A percentile compares a stretch with the other conserved stretches of the same genome.
Conservation (phyloP, 2,329 filamentous ascomycete species). For the Colletotrichum karsti region DNA sequence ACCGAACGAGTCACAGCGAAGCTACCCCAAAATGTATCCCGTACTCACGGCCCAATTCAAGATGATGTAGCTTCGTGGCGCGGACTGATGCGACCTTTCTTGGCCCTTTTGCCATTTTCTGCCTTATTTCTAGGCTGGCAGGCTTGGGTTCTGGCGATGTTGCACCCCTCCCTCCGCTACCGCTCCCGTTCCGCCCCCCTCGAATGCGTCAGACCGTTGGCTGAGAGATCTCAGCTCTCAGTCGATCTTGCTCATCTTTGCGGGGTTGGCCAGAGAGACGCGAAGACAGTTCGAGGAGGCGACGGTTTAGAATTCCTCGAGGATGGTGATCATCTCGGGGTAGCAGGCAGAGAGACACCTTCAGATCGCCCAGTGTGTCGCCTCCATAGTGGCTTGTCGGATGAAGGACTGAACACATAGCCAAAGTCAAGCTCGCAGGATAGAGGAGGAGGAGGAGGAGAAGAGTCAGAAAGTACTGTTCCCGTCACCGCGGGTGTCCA, state of each 20-base stretch:
- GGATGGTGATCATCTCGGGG: not conserved
- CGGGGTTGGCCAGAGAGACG: constrained; percentile 9
- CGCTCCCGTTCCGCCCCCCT: constrained; percentile 4
- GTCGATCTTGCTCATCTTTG: constrained; percentile 23
- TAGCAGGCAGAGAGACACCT: not conserved
- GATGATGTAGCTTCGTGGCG: constrained; percentile 5
- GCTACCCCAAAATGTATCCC: not conserved
- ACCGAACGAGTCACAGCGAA: constrained; percentile 4
- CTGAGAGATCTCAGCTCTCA: constrained; percentile 9
- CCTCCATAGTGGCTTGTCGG: not conserved
- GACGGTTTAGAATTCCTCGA: not conserved
- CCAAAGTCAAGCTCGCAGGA: not conserved
- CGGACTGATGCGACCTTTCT: constrained; percentile 13
- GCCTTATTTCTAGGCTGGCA: constrained; percentile 5
- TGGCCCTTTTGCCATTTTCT: constrained; percentile 6
- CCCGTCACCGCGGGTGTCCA: constrained; percentile 7
- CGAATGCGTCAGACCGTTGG: constrained; percentile 23
- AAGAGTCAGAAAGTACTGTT: not conserved
- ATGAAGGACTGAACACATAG: not conserved
- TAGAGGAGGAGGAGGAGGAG: not conserved
- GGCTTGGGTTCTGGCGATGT: not conserved
- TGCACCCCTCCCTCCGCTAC: not conserved
- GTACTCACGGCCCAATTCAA: not conserved
- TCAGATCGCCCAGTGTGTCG: not conserved
- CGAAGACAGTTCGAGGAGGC: not conserved